These are phyloP conservation scores for Komagataella mondaviorum DNA, from an alignment of 805 yeast genomes.

Conservation along the genomic window DNA sequence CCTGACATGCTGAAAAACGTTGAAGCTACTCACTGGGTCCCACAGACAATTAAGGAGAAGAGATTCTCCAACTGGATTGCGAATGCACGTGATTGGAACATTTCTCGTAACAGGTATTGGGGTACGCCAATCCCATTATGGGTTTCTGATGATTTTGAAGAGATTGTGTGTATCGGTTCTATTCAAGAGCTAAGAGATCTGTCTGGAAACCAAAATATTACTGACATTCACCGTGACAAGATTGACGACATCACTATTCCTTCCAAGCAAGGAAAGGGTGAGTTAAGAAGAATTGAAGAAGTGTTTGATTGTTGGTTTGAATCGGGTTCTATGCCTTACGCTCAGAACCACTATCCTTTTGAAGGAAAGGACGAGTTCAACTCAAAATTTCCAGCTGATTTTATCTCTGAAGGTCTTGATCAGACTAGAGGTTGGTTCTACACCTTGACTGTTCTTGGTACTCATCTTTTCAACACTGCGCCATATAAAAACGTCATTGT, in stretches of 20 bases:
- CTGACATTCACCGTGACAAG: constrained; percentile 87
- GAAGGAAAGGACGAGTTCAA: constrained; percentile 64
- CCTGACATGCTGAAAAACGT: constrained; percentile 85
- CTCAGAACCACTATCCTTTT: constrained; percentile 93
- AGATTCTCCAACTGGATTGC: constrained; percentile 97
- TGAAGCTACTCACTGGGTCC: constrained; percentile 89
- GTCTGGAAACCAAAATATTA: constrained; percentile 69
- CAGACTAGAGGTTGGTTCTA: constrained; percentile 99
- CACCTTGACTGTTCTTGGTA: constrained; percentile 89
- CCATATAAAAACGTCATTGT: constrained; percentile 95
- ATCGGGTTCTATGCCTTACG: constrained; percentile 98
- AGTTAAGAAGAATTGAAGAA: constrained; percentile 82
- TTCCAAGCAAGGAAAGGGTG: constrained; percentile 80
- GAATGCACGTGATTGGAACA: constrained; percentile 98
- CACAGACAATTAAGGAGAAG: constrained; percentile 78
- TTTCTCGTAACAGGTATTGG: constrained; percentile 98
- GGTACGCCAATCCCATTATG: constrained; percentile 98
- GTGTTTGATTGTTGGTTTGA: constrained; percentile 99
- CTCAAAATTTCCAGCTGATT: constrained; percentile 86
- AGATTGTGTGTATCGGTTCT: constrained; percentile 87
- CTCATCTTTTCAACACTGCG: constrained; percentile 82
- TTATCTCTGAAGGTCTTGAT: constrained; percentile 96
- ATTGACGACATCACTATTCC: constrained; percentile 92
- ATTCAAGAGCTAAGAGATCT: constrained; percentile 74
- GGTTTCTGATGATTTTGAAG: constrained; percentile 90